Percentiles rank a stretch among this genome's conserved stretches.
Conservation (phyloP, 495 filamentous ascomycete genomes). For the Penicillium antarcticum region DNA sequence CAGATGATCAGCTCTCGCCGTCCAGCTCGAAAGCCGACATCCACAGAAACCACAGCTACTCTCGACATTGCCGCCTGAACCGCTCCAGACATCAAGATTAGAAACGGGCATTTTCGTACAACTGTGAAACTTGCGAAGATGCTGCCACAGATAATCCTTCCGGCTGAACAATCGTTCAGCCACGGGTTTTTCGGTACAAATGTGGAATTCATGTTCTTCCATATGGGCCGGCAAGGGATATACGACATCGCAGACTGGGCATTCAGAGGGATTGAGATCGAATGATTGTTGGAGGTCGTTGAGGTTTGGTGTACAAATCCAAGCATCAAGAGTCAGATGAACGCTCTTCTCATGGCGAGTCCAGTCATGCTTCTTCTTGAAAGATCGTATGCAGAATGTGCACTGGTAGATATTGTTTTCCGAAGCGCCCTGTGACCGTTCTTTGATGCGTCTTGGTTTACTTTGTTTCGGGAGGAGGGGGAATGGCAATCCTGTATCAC, state of each 20-base stretch:
- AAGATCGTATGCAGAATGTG: conserved; percentile 79
- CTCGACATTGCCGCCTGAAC: conserved; percentile 51
- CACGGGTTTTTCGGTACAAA: conserved; percentile 62
- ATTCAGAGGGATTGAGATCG: conserved; percentile 37
- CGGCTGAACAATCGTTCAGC: conserved; percentile 73
- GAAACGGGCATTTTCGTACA: conserved; percentile 57
- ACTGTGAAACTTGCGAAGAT: conserved; percentile 72
- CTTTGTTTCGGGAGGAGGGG: conserved; percentile 12
- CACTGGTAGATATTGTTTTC: conserved; percentile 61
- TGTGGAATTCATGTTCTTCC: conserved; percentile 66
- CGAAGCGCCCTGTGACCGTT: conserved; percentile 47
- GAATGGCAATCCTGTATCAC: conserved; percentile 29
- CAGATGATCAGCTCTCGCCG: conserved; percentile 59
- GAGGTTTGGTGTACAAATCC: conserved; percentile 58
- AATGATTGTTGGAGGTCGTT: conserved; percentile 9
- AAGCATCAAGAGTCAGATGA: conserved; percentile 72
- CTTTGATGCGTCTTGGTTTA: conserved; percentile 17
- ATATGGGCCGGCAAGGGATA: conserved; percentile 60
- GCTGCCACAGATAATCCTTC: conserved; percentile 82
- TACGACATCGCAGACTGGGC: conserved; percentile 62
- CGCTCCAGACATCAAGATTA: conserved; percentile 69
- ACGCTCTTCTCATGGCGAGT: conserved; percentile 78
- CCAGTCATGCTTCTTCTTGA: conserved; percentile 85
- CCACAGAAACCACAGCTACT: conserved; percentile 74
- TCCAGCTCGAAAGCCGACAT: conserved; percentile 58